Percentiles rank a stretch among this genome's conserved stretches.
phyloP scores from a whole-genome alignment of 78 protist species.

The Speleostelium caveatum region DNA sequence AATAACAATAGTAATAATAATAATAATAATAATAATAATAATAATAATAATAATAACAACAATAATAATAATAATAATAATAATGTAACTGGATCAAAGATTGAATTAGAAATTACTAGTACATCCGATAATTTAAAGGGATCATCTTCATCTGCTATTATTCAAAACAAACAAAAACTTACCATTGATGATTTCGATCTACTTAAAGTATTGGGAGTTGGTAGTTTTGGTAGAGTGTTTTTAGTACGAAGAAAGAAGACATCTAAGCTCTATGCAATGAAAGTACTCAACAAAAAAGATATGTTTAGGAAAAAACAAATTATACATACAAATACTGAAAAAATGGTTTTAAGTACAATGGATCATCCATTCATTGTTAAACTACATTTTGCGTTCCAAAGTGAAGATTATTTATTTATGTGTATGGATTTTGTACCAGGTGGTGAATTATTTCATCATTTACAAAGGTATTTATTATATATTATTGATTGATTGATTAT shows the following conservation, averaged over 20 bases:
- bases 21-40: no score
- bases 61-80: no score
- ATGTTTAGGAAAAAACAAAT: conserved; percentile 66
- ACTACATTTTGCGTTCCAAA: conserved; percentile 90
- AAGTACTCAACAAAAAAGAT: conserved; percentile 69
- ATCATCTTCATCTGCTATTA: not conserved
- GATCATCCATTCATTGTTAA: conserved; percentile 78
- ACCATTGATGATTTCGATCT: conserved; percentile 82
- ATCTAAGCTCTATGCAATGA: conserved; percentile 56
- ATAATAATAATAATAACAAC: not conserved
- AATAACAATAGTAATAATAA: no score
- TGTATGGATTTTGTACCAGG: conserved; percentile 95
- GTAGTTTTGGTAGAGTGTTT: conserved; percentile 86
- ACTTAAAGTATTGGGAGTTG: conserved; percentile 84
- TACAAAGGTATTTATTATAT: conserved; percentile 79
- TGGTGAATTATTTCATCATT: conserved; percentile 92
- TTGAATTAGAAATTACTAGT: not conserved
- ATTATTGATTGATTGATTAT: conserved; percentile 11
- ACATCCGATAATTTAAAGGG: conserved; percentile 10
- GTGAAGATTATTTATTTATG: conserved; percentile 81
- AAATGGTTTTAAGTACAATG: conserved; percentile 72
- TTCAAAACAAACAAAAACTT: conserved; percentile 7
- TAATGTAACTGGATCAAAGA: no score
- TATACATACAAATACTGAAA: conserved; percentile 75
- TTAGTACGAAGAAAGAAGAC: conserved; percentile 48